Evolutionary conservation across 106 monocot species (phyloP).

Genomic region (Alisma plantagoaquatica): DNA sequence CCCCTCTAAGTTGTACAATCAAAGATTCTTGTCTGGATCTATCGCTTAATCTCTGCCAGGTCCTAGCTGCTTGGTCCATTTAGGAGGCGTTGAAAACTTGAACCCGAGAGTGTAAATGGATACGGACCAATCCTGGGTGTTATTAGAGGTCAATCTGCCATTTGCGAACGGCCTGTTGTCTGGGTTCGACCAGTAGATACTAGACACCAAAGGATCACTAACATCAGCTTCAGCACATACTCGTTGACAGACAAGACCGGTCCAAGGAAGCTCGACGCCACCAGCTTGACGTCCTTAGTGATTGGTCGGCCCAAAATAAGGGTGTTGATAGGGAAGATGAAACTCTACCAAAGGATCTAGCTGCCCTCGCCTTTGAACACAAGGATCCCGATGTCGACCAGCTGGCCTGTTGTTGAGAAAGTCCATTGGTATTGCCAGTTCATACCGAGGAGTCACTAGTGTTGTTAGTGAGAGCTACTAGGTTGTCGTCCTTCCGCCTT

Average conservation of each 20-base stretch:
- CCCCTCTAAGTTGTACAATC: slow-evolving; percentile 35
- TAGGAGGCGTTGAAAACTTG: background rate
- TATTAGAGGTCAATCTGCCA: slow-evolving; percentile 19
- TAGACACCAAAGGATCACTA: background rate
- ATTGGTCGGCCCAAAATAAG: background rate
- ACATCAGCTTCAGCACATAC: background rate
- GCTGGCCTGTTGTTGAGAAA: background rate
- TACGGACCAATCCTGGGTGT: slow-evolving; percentile 15
- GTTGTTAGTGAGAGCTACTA: background rate
- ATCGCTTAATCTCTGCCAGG: background rate
- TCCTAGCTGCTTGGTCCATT: background rate
- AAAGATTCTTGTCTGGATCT: slow-evolving; percentile 50
- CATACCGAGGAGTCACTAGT: background rate
- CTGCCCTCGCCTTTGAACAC: background rate
- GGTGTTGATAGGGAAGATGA: slow-evolving; percentile 1
- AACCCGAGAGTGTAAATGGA: slow-evolving; percentile 16
- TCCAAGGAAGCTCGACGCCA: background rate
- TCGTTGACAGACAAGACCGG: background rate
- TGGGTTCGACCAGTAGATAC: background rate
- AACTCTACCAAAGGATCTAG: slow-evolving; percentile 4
- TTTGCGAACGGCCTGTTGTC: background rate
- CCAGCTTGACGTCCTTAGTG: background rate
- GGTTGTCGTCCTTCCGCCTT: background rate
- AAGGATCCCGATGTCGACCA: slow-evolving; percentile 2
- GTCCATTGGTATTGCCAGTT: background rate